Evolutionary conservation across 371 early-diverging fungal species (phyloP).

Genomic region (Amoeboaphelidium occidentale): DNA sequence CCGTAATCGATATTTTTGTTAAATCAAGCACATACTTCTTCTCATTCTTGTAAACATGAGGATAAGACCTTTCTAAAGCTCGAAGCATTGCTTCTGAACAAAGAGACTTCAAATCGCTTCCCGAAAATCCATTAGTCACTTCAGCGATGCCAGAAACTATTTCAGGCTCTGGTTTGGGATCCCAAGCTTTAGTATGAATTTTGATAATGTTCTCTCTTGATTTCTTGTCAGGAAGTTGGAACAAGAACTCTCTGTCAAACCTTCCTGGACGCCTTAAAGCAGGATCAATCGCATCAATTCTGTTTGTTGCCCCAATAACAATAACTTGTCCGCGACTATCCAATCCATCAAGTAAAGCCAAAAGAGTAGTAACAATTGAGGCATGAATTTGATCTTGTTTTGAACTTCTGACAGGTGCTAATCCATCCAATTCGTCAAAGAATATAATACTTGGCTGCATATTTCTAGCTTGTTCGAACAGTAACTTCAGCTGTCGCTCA

Average conservation of each 20-base stretch:
- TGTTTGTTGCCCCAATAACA: slow-evolving; percentile 36
- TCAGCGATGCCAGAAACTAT: slow-evolving; percentile 14
- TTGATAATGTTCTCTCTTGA: slow-evolving; percentile 19
- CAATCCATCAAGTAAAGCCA: slow-evolving; percentile 43
- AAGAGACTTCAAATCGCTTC: slow-evolving; percentile 35
- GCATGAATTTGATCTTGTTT: slow-evolving; percentile 33
- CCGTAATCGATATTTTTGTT: no score
- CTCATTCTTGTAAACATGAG: slow-evolving; percentile 28
- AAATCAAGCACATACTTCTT: slow-evolving; percentile 12
- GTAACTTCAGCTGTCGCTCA: slow-evolving; percentile 33
- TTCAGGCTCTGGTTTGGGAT: slow-evolving; percentile 9
- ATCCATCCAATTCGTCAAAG: slow-evolving; percentile 44
- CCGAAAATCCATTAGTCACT: slow-evolving; percentile 21
- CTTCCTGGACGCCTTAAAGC: slow-evolving; percentile 40
- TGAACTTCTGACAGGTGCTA: slow-evolving; percentile 29
- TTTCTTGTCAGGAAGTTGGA: slow-evolving; percentile 22
- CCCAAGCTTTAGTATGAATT: slow-evolving; percentile 16
- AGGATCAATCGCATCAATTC: slow-evolving; percentile 30
- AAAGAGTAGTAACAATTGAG: slow-evolving; percentile 39
- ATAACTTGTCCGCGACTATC: slow-evolving; percentile 38
- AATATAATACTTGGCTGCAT: slow-evolving; percentile 24
- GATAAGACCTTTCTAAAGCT: slow-evolving; percentile 32
- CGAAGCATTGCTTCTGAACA: slow-evolving; percentile 50
- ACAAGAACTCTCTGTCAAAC: slow-evolving; percentile 36
- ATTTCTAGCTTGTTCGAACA: slow-evolving; percentile 34